Base-by-base conservation (phyloP, 2,329 filamentous ascomycete species). In the Lojkania enalia region DNA sequence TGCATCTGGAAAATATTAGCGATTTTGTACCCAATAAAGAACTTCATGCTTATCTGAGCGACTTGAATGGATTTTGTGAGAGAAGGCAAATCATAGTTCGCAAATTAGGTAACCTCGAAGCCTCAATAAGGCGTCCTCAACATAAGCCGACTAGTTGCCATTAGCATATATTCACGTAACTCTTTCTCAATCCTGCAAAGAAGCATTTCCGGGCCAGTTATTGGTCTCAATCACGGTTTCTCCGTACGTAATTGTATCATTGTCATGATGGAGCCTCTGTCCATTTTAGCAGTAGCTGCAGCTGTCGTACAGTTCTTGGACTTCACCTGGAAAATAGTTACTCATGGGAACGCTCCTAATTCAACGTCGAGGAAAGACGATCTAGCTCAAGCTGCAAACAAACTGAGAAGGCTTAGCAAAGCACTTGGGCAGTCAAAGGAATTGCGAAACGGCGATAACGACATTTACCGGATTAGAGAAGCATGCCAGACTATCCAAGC, bases 291-390 rank as follows among this genome's bases (percentile, higher is more conserved):
- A 21, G 21, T 44, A 14, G 41, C 41, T 14, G 41, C 41, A 20
- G 35, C 19, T 11, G 30, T 20, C 32, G 16, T 38, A 20, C 41
- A 44, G 19, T 37, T 44, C 41, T 13, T 44, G 12, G 41, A 44
- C 25, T 44, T 44, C 14, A 29, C 33, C 4, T 18, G 20, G 21
- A 44, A 44, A 25, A 18, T 38, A 4, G 33, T 44, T n/a, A 30
- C 14, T 18, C 14, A 13, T 3, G 20, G 15, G 4, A 27, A 29
- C 18, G 18, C n/a, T 12, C 9, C 21, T 12, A 29, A 29, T 20
- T 40, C 38, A 6, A 40, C 38, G 12, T 7, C 38, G 16, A 31
- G 14, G 18, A 40, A 31, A 18, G 38, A 40, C 19, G 41, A 44
- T 23, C 41, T 44, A 4, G 20, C 33, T 15, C 33, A 23, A 4